Base-by-base conservation (phyloP, 768 basidiomycete species). In the Podaxis sp. region DNA sequence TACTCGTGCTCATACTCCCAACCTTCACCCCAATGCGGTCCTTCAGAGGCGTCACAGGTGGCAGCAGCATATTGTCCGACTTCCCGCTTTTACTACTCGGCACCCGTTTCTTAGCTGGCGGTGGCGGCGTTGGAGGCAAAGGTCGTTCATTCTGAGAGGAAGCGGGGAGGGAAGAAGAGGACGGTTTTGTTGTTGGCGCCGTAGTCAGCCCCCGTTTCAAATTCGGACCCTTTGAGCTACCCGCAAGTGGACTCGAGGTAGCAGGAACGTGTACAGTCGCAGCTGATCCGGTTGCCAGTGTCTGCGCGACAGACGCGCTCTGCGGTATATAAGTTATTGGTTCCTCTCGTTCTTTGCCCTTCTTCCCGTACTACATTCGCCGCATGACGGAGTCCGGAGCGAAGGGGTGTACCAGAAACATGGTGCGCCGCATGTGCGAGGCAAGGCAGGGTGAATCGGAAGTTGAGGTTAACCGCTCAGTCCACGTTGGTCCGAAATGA, bases 341-440 rank as follows among this genome's bases (percentile, higher is more conserved):
- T 52, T 73, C 73, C 72, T 82, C 82, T 46, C 82, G 80, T 66
- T 81, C 82, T 75, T 85, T 86, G 55, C 84, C 84, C 68, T 84
- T 87, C 70, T 81, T 86, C 58, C 84, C 83, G 65, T 84, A 85
- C 85, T 86, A 71, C 51, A 63, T 40, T 53, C 64, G 51, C 52
- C 55, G 65, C 30, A 22, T 6, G 20, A 17, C 20, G 22, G 24
- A 22, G 20, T 56, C 24, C 56, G 20, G 40, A 12, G 26, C 8
- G 30, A 33, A 33, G 10, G 30, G 30, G 30, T 2, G 30, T 33
- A 33, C 30, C 30, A 2, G 30, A 46, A n/a, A 20, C 44, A 46
- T 30, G 17, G 38, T 10, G 28, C 30, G n/a, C n/a, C 26, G 33
- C 46, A n/a, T 36, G 30, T 24, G 28, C 33, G 26, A 22, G 22